phyloP scores from a whole-genome alignment of 257 asterid genomes.

The Prunella vulgaris region DNA sequence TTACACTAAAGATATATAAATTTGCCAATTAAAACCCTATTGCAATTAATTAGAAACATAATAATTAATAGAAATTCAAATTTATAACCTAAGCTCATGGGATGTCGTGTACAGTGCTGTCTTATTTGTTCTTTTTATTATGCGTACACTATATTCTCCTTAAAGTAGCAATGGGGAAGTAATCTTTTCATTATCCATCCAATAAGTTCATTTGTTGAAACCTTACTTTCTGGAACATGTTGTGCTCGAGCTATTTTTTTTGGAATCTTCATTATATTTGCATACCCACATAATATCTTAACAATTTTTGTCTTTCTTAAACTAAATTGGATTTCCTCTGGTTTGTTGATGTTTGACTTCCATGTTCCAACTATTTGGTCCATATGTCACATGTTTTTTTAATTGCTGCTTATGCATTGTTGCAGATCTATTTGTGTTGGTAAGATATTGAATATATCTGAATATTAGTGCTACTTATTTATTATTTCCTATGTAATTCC shows the following conservation, averaged over 20 bases:
- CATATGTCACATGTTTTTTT: background rate
- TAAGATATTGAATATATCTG: background rate
- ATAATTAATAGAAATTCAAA: background rate
- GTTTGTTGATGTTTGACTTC: background rate
- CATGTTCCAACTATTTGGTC: conserved; percentile 2
- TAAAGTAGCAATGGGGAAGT: background rate
- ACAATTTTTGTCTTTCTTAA: background rate
- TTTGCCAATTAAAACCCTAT: background rate
- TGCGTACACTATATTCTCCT: background rate
- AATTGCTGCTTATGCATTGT: background rate
- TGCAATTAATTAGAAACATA: background rate
- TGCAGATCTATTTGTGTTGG: background rate
- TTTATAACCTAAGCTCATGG: background rate
- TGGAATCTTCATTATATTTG: conserved; percentile 7
- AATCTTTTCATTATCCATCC: background rate
- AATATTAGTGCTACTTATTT: background rate
- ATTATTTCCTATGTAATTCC: background rate
- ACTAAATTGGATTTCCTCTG: background rate
- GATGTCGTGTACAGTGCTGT: background rate
- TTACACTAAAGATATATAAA: background rate
- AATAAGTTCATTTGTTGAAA: background rate
- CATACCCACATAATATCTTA: background rate
- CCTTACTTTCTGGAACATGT: background rate
- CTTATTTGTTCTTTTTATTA: background rate
- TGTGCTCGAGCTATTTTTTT: conserved; percentile 12